Conservation (phyloP, 176 grass and related monocot species). For the Aegilops bicornis region DNA sequence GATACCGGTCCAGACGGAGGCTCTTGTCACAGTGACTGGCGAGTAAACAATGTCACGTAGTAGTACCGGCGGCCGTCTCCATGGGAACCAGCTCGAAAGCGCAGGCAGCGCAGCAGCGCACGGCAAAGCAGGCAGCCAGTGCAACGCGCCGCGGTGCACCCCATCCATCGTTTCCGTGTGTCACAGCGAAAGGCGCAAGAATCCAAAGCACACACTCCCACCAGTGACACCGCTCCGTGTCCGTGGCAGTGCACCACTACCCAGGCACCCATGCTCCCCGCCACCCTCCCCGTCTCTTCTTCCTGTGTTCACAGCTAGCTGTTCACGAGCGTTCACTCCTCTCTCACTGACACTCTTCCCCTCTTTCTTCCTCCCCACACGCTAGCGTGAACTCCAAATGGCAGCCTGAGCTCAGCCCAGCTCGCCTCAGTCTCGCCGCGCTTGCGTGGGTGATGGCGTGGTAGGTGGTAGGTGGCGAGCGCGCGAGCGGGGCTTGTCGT, state of each 20-base stretch:
- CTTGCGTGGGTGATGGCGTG: not conserved
- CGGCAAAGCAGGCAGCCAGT: not conserved
- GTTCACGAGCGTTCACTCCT: constrained; percentile 20
- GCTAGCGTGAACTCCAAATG: not conserved
- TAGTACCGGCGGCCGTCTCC: not conserved
- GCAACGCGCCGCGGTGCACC: not conserved
- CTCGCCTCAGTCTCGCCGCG: no score
- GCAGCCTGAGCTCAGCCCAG: not conserved
- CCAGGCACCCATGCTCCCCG: constrained; percentile 8
- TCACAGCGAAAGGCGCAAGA: constrained; percentile 15
- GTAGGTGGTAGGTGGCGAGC: not conserved
- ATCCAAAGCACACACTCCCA: constrained; percentile 61
- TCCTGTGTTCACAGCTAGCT: constrained; percentile 17
- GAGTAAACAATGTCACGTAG: not conserved
- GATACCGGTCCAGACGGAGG: no score
- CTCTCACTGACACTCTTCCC: not conserved
- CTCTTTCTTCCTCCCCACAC: not conserved
- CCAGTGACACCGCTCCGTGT: constrained; percentile 4
- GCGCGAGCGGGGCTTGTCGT: not conserved
- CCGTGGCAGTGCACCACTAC: constrained; percentile 26
- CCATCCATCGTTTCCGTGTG: constrained; percentile 10
- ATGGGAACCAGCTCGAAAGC: not conserved
- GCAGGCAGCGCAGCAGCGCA: not conserved
- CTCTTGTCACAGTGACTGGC: no score
- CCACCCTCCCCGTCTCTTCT: not conserved